Evolutionary conservation across 2,329 filamentous ascomycete genomes (phyloP).

Genomic region (Beauveria asiatica): DNA sequence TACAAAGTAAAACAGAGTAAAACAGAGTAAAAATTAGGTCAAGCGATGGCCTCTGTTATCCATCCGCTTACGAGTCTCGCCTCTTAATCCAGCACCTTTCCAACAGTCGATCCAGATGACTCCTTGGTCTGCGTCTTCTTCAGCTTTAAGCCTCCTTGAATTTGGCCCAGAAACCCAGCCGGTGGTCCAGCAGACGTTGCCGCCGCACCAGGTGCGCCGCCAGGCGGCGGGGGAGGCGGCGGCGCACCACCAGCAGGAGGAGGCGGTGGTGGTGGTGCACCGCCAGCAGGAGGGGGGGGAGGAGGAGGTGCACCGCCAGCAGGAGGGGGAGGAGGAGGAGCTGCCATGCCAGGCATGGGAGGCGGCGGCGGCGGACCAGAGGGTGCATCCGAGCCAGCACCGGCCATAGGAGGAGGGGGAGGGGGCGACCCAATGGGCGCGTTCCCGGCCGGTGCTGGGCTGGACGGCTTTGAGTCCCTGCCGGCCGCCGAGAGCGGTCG

Average conservation of each 20-base stretch:
- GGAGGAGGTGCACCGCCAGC: conserved; percentile 29
- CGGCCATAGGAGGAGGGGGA: conserved; percentile 26
- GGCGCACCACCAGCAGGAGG: conserved; percentile 31
- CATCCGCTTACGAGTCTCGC: not conserved
- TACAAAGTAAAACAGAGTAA: conserved; percentile 5
- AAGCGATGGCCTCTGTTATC: not conserved
- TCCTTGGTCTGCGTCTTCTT: conserved; percentile 90
- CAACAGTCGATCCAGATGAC: conserved; percentile 61
- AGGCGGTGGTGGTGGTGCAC: conserved; percentile 31
- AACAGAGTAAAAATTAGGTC: not conserved
- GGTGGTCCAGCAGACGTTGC: conserved; percentile 42
- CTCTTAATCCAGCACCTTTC: conserved; percentile 58
- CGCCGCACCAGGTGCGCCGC: conserved; percentile 32
- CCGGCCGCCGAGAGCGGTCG: conserved; percentile 78
- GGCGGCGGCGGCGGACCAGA: conserved; percentile 24
- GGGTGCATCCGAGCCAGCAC: conserved; percentile 20
- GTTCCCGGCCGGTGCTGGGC: conserved; percentile 30
- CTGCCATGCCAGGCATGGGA: conserved; percentile 18
- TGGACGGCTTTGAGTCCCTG: conserved; percentile 46
- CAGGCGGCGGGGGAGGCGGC: conserved; percentile 34
- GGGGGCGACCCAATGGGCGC: conserved; percentile 31
- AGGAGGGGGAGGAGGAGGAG: conserved; percentile 22
- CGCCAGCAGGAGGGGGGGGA: conserved; percentile 27
- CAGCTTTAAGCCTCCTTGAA: conserved; percentile 68
- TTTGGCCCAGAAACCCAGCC: conserved; percentile 67